Evolutionary conservation across 345 rosid genomes (phyloP).

Genomic region (Gossypium ekmanianum): DNA sequence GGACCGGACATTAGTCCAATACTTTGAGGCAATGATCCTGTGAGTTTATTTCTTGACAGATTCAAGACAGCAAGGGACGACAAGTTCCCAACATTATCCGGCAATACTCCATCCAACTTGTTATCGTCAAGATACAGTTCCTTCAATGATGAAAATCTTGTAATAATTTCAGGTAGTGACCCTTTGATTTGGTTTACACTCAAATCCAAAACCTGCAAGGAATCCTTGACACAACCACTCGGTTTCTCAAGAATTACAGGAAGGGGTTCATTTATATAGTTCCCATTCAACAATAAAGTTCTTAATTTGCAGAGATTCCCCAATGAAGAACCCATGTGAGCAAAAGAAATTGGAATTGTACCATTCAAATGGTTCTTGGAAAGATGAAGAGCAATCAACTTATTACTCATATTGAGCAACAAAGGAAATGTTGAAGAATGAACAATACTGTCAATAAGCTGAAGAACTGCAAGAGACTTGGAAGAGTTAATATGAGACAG

Average conservation of each 20-base stretch:
- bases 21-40: not conserved
- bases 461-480: not conserved
- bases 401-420: not conserved
- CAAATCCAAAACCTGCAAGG: not conserved
- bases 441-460: not conserved
- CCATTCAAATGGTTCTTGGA: not conserved
- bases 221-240: not conserved
- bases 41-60: not conserved
- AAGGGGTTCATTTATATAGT: not conserved
- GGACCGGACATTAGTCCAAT: not conserved
- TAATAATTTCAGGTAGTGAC: too few relatives aligned
- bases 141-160: too few relatives aligned
- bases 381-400: not conserved
- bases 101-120: too few relatives aligned
- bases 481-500: not conserved
- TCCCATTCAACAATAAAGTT: not conserved
- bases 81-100: too few relatives aligned
- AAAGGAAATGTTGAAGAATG: constrained; percentile 3
- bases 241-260: not conserved
- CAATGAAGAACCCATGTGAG: constrained; percentile 15
- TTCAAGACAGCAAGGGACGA: too few relatives aligned
- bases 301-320: constrained; percentile 19
- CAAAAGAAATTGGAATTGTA: constrained; percentile 1
- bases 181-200: too few relatives aligned
- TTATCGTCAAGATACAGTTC: not conserved